Evolutionary conservation across 495 filamentous ascomycete genomes (phyloP).

Genomic region (Hyphodiscus hymeniophilus): DNA sequence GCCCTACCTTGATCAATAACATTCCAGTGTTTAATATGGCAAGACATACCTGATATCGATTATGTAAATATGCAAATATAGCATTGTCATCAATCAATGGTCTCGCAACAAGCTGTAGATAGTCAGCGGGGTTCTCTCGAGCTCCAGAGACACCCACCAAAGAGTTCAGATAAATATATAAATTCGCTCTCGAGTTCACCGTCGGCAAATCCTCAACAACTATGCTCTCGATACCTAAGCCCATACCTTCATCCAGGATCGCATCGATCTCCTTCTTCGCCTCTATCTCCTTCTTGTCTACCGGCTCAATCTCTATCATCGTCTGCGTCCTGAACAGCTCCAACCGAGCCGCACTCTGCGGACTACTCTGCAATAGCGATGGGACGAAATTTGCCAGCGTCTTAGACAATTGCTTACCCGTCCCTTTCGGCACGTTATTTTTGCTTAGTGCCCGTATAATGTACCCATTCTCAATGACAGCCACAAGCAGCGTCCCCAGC

Average conservation of each 20-base stretch:
- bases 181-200: slow-evolving; percentile 73
- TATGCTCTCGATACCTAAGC: slow-evolving; percentile 37
- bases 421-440: slow-evolving; percentile 33
- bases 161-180: slow-evolving; percentile 88
- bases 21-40: background rate
- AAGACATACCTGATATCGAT: slow-evolving; percentile 62
- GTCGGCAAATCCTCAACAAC: slow-evolving; percentile 57
- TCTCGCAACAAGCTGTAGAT: slow-evolving; percentile 59
- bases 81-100: slow-evolving; percentile 76
- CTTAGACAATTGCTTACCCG: slow-evolving; percentile 37
- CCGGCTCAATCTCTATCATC: slow-evolving; percentile 35
- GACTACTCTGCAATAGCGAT: slow-evolving; percentile 38
- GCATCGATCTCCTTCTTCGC: slow-evolving; percentile 39
- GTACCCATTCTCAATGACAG: slow-evolving; percentile 39
- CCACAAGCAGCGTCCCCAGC: slow-evolving; percentile 41
- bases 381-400: slow-evolving; percentile 45
- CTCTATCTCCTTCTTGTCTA: slow-evolving; percentile 34
- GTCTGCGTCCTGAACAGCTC: slow-evolving; percentile 44
- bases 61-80: slow-evolving; percentile 70
- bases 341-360: slow-evolving; percentile 39
- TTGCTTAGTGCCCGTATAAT: slow-evolving; percentile 37
- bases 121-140: background rate
- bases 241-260: slow-evolving; percentile 38
- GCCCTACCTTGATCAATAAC: slow-evolving; percentile 37
- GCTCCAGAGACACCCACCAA: slow-evolving; percentile 44